Evolutionary conservation across 139 green algal genomes (phyloP).

Genomic region (Tetraselmis striata): DNA sequence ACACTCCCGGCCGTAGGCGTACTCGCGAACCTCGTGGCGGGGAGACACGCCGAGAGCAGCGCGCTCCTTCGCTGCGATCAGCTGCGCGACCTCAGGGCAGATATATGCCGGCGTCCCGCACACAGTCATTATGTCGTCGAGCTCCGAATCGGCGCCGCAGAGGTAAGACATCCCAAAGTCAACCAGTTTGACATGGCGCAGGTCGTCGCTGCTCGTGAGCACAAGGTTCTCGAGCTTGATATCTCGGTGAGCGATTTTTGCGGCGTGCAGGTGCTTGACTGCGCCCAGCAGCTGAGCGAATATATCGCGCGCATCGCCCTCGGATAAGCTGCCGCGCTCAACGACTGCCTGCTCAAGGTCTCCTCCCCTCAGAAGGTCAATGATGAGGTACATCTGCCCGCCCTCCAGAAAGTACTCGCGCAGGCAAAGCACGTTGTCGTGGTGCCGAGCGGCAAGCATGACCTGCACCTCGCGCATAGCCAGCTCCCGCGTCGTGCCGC

Average conservation of each 20-base stretch:
- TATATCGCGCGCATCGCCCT: background rate
- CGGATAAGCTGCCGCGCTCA: background rate
- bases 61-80: background rate
- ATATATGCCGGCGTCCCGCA: background rate
- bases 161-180: background rate
- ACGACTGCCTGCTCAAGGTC: background rate
- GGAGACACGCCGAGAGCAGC: too few relatives aligned
- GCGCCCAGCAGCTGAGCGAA: background rate
- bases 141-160: background rate
- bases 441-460: background rate
- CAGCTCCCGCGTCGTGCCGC: background rate
- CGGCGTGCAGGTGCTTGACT: background rate
- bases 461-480: background rate
- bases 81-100: background rate
- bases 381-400: background rate
- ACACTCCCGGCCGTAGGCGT: background rate
- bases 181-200: background rate
- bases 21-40: too few relatives aligned
- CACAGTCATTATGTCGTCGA: background rate
- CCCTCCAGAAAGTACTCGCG: background rate
- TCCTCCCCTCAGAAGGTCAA: background rate
- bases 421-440: background rate
- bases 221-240: background rate
- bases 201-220: background rate
- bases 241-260: background rate